phyloP scores from a whole-genome alignment of 768 basidiomycete species.

The Pisolithus albus region DNA sequence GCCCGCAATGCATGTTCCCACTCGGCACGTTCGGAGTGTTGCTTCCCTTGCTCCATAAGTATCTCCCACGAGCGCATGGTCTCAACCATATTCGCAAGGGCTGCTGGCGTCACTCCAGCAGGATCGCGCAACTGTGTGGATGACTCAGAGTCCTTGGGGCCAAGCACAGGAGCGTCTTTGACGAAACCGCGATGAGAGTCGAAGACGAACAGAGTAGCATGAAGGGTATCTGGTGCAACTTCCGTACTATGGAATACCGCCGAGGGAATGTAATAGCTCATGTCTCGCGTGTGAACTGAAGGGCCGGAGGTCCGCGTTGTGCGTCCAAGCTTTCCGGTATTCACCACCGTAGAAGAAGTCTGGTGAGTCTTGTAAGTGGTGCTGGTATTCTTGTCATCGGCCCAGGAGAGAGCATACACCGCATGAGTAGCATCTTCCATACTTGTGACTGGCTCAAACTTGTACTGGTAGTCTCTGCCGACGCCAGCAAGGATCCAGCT shows the following conservation, averaged over 20 bases:
- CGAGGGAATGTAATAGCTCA: not conserved
- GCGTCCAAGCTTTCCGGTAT: not conserved
- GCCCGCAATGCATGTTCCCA: not conserved
- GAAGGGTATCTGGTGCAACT: not conserved
- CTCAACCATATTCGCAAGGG: not conserved
- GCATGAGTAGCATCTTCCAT: not conserved
- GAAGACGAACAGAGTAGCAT: not conserved
- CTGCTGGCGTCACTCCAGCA: not conserved
- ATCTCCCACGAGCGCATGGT: not conserved
- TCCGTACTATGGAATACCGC: not conserved
- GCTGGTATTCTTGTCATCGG: not conserved
- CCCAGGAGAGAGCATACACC: not conserved
- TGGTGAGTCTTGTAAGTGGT: not conserved
- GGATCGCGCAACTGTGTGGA: not conserved
- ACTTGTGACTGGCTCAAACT: not conserved
- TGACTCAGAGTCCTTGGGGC: not conserved
- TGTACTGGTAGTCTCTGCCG: not conserved
- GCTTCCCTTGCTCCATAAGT: not conserved
- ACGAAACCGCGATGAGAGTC: not conserved
- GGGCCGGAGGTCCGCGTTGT: not conserved
- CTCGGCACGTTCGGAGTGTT: not conserved
- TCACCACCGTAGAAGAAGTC: not conserved
- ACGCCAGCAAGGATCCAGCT: not conserved
- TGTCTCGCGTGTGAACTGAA: not conserved
- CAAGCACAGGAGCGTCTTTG: not conserved